Evolutionary conservation across 1,284 basidiomycete species (phyloP), one percentile per base, ranked within the genome.

Genomic region (Afroboletus lepidellus): DNA sequence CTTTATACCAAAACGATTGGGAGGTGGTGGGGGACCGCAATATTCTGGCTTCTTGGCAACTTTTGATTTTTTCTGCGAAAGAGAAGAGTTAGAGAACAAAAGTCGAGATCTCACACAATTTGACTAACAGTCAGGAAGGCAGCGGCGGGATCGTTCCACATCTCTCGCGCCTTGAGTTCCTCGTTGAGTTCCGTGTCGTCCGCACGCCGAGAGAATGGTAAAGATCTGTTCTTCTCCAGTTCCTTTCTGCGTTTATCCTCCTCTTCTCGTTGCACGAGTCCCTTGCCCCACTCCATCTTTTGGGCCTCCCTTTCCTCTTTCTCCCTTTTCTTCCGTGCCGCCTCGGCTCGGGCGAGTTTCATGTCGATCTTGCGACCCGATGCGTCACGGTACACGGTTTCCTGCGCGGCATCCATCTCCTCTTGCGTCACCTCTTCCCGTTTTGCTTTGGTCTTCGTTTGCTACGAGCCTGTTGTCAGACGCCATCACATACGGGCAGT

Each of bases 211-310:
- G 92, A 88, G 58, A 97, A 89, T 24, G 83, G 80, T 57, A 75
- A 78, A 21, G 71, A 74, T 46, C 75, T 79, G 69, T 89, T 84
- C 60, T 81, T 83, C 70, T 87, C 84, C 63, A 90, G 66, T 60
- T 92, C 83, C 52, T 72, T 64, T 60, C 71, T 80, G 63, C 75
- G 73, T 64, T 80, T 81, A 69, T 92, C 88, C 41, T 77, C 74
- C 54, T 93, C 87, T 29, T 90, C 86, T 50, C 87, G 77, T 74
- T 99, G 94, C 23, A 92, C 87, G 30, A 97, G 65, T 23, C 97
- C 97, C 71, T 95, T 98, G 0, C 90, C 92, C 97, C 97, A 99
- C 66, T 95, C 90, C 86, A 94, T 90, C 74, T 93, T 94, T 69
- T 87, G 80, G 48, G 86, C 87, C 65, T 94, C 91, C 68, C 84